Evolutionary conservation across 163 green algal species (phyloP), one percentile per base, ranked within the genome.

Genomic region (Trebouxiophyceae sp.): DNA sequence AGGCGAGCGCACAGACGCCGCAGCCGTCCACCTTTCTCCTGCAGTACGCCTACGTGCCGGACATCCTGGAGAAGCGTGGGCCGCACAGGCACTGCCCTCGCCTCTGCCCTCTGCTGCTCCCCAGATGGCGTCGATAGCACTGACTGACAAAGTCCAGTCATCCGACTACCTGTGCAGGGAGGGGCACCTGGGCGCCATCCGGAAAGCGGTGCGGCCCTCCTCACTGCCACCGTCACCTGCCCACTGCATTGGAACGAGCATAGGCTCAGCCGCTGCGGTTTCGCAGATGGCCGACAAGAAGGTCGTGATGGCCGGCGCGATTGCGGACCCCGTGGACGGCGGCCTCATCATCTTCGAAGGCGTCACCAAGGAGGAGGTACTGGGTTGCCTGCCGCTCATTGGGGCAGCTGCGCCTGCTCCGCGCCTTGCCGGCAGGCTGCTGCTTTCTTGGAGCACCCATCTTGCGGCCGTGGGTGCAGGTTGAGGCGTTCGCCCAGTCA

Each of bases 61-160:
- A 93, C 60, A 96, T 96, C 32, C 45, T 95, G 5, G 86, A 95
- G 63, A 92, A 87, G 78, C 72, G 88, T 2, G 83, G 77, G 1
- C 89, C 89, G 1, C 88, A 84, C 74, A 67, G 88, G 7, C 86
- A 83, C n/a, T n/a, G n/a, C n/a, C n/a, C n/a, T n/a, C n/a, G 31
- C 73, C 65, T 0, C 89, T 95, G 68, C 66, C 95, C 4, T 74
- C 71, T 1, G 82, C 70, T 24, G 85, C 84, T 20, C 76, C 84
- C 34, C 66, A 83, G 33, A 73, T 88, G 77, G 77, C 86, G 5
- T 50, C 3, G 29, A 12, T 16, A 60, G 54, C 26, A 4, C 33
- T 23, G 7, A 60, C 4, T 60, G 26, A 19, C 54, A 5, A 12
- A 12, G n/a, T n/a, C n/a, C n/a, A n/a, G n/a, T n/a, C n/a, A n/a